These are phyloP conservation scores for Mercurialis annua DNA, from an alignment of 345 rosid genomes.

Conservation along the genomic window DNA sequence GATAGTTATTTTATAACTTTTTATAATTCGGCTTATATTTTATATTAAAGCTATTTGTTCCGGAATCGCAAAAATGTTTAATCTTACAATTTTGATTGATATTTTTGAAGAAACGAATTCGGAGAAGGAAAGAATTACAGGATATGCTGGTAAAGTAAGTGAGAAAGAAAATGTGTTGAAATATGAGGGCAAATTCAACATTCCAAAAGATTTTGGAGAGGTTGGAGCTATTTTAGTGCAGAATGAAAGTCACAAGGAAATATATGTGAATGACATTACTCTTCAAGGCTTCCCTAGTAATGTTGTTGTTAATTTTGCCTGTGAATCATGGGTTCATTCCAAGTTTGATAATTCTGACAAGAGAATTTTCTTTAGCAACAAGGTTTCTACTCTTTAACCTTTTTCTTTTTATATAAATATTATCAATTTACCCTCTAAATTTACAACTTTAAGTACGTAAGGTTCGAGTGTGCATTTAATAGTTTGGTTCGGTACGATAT, in stretches of 20 bases:
- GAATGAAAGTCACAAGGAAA: slow-evolving; percentile 15
- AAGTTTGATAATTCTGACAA: background rate
- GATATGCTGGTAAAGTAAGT: slow-evolving; percentile 2
- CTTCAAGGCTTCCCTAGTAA: slow-evolving; percentile 1
- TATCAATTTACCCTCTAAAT: no score
- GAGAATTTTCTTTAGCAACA: slow-evolving; percentile 20
- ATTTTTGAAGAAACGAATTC: background rate
- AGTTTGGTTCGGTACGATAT: no score
- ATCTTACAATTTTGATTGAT: no score
- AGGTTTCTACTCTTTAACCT: background rate
- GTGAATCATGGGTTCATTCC: slow-evolving; percentile 20
- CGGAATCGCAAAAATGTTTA: no score
- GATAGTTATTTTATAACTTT: no score
- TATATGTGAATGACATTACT: slow-evolving; percentile 12
- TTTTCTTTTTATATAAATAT: no score
- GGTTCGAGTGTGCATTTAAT: no score
- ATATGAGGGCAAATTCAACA: slow-evolving; percentile 6
- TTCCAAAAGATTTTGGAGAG: slow-evolving; percentile 16
- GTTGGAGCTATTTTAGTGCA: slow-evolving; percentile 20
- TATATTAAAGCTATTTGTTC: no score
- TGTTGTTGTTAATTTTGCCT: slow-evolving; percentile 4
- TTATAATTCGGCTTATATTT: no score
- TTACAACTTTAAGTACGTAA: no score
- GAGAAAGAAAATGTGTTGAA: background rate
- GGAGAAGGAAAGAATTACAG: slow-evolving; percentile 15